Conservation (phyloP, 2,329 filamentous ascomycete species). For the Xylaria sp. region DNA sequence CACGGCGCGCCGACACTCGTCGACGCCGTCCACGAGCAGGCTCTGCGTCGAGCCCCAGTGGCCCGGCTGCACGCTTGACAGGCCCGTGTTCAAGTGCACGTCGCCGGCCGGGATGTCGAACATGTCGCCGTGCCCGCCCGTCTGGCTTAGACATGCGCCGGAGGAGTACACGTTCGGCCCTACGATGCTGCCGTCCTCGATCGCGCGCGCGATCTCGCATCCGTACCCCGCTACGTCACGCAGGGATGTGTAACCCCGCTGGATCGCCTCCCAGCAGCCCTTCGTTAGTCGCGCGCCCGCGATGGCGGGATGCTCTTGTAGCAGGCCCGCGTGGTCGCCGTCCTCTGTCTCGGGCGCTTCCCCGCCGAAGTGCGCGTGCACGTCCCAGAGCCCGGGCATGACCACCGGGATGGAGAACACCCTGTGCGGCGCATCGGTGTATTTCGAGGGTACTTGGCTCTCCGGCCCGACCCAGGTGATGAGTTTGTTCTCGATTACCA, state of each 20-base stretch:
- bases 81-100: slow-evolving; percentile 51
- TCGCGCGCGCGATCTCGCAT: slow-evolving; percentile 49
- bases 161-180: slow-evolving; percentile 51
- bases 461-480: slow-evolving; percentile 55
- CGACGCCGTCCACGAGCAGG: slow-evolving; percentile 53
- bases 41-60: slow-evolving; percentile 48
- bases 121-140: slow-evolving; percentile 52
- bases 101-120: slow-evolving; percentile 52
- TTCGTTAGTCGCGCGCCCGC: slow-evolving; percentile 50
- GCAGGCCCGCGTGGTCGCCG: slow-evolving; percentile 36
- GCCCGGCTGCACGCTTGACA: slow-evolving; percentile 47
- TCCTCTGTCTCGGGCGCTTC: slow-evolving; percentile 37
- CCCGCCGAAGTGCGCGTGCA: slow-evolving; percentile 50
- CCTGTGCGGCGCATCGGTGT: slow-evolving; percentile 46
- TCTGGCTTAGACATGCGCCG: slow-evolving; percentile 51
- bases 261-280: slow-evolving; percentile 53
- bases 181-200: slow-evolving; percentile 50
- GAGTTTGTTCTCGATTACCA: slow-evolving; percentile 52
- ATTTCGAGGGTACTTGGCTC: slow-evolving; percentile 46
- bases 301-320: slow-evolving; percentile 49
- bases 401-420: slow-evolving; percentile 46
- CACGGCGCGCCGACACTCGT: slow-evolving; percentile 55
- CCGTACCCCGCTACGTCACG: slow-evolving; percentile 51
- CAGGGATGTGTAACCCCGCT: slow-evolving; percentile 53
- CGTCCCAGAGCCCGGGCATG: slow-evolving; percentile 54